A percentile compares a stretch with the other conserved stretches of the same genome.
These are phyloP conservation scores for Xylaria sp. DNA, from an alignment of 2,329 filamentous ascomycete species.

Conservation along the genomic window DNA sequence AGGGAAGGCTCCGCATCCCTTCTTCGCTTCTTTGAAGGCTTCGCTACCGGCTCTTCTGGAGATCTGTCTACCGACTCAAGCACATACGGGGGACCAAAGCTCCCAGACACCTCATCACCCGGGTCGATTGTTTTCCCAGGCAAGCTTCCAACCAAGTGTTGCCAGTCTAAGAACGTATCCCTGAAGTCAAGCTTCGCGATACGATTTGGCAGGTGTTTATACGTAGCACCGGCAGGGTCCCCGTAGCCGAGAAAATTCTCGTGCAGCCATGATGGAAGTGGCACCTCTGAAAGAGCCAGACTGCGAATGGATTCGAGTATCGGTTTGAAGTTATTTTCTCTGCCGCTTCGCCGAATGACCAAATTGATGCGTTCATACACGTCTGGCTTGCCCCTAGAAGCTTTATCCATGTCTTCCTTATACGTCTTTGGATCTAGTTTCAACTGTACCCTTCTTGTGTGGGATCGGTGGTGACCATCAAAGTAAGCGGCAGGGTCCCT, in stretches of 20 bases:
- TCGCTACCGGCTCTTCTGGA: slow-evolving; percentile 52
- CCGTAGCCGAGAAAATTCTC: slow-evolving; percentile 98
- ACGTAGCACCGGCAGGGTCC: slow-evolving; percentile 84
- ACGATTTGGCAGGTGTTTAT: slow-evolving; percentile 78
- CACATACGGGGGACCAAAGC: slow-evolving; percentile 86
- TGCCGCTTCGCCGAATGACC: slow-evolving; percentile 76
- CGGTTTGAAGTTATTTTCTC: slow-evolving; percentile 97
- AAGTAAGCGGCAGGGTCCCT: slow-evolving; percentile 63
- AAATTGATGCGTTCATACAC: slow-evolving; percentile 86
- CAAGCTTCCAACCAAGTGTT: slow-evolving; percentile 86
- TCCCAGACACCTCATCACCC: slow-evolving; percentile 68
- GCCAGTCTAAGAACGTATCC: slow-evolving; percentile 95
- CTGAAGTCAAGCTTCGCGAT: slow-evolving; percentile 83
- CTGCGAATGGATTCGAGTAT: slow-evolving; percentile 89
- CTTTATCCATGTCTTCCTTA: slow-evolving; percentile 71
- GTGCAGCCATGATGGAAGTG: slow-evolving; percentile 87
- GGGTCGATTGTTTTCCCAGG: slow-evolving; percentile 87
- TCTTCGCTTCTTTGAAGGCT: slow-evolving; percentile 83
- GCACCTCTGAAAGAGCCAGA: slow-evolving; percentile 81
- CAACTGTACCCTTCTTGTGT: slow-evolving; percentile 72
- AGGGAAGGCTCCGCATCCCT: slow-evolving; percentile 72
- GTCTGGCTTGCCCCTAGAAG: slow-evolving; percentile 69
- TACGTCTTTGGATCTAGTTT: slow-evolving; percentile 81
- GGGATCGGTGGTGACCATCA: slow-evolving; percentile 65
- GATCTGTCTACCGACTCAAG: slow-evolving; percentile 67